These are phyloP conservation scores for Aphanomyces stellatus DNA, from an alignment of 352 stramenopile species.

Conservation along the genomic window DNA sequence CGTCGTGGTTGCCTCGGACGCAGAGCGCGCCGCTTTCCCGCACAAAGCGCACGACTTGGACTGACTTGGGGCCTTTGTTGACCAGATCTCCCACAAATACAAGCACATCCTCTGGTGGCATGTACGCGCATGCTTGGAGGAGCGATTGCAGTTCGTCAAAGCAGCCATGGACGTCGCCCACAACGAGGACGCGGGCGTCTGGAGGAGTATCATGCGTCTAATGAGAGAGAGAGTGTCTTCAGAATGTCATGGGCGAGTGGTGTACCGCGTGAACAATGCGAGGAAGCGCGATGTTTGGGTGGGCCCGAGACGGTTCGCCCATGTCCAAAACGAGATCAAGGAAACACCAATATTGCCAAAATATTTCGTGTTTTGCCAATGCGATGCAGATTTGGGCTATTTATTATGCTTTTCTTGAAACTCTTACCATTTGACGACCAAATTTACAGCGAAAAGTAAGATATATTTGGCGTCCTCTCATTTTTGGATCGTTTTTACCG, in stretches of 20 bases:
- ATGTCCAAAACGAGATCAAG: too few relatives aligned
- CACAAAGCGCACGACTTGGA: conserved; percentile 69
- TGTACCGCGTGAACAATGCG: background rate
- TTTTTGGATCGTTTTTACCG: too few relatives aligned
- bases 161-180: conserved; percentile 91
- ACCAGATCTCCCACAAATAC: conserved; percentile 89
- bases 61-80: conserved; percentile 86
- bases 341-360: too few relatives aligned
- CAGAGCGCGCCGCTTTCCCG: conserved; percentile 40
- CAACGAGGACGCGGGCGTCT: conserved; percentile 51
- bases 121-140: conserved; percentile 37
- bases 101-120: conserved; percentile 50
- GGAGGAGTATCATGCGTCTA: conserved; percentile 13
- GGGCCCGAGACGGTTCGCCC: too few relatives aligned
- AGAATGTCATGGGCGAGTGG: background rate
- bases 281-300: background rate
- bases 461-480: too few relatives aligned
- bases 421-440: too few relatives aligned
- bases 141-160: conserved; percentile 72
- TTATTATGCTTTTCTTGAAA: too few relatives aligned
- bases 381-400: too few relatives aligned
- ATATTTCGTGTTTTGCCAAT: too few relatives aligned
- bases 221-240: background rate
- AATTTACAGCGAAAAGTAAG: too few relatives aligned
- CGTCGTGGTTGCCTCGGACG: conserved; percentile 77